Percentiles rank a stretch among this genome's conserved stretches.
Conservation (phyloP, 768 basidiomycete genomes). For the Exidia glandulosa region DNA sequence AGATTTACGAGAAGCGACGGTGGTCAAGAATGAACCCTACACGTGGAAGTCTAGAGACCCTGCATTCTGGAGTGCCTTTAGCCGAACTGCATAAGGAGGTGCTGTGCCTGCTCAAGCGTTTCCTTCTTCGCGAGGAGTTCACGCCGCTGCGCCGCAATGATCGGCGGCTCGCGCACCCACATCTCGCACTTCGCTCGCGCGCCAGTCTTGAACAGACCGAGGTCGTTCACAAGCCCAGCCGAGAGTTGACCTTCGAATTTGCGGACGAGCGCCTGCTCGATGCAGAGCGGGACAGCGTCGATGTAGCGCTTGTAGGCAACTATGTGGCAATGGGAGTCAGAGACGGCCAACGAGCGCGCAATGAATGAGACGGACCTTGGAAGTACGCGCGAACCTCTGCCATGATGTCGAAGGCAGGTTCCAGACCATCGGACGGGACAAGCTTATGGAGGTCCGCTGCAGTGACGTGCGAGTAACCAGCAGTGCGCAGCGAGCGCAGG, state of each 20-base stretch:
- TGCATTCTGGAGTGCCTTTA: no score
- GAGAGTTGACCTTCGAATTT: conserved; percentile 39
- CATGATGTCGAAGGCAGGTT: conserved; percentile 6
- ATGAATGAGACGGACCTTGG: conserved; percentile 1
- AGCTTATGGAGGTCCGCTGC: conserved; percentile 3
- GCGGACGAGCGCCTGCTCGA: conserved; percentile 45
- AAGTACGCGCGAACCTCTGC: conserved; percentile 6
- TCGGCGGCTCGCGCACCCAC: background rate
- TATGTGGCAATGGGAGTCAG: background rate
- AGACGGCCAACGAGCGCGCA: background rate
- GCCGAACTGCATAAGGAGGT: background rate
- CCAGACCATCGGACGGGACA: conserved; percentile 3
- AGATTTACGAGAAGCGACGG: no score
- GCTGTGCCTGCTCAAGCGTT: background rate
- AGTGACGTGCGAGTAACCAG: conserved; percentile 1
- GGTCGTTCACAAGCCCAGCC: conserved; percentile 31
- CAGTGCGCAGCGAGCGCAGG: no score
- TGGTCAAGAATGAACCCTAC: no score
- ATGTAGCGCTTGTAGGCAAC: conserved; percentile 50
- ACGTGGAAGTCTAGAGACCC: no score
- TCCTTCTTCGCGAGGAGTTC: background rate
- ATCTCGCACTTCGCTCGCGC: background rate
- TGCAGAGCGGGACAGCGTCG: conserved; percentile 44
- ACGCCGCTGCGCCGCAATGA: background rate
- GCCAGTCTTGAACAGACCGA: conserved; percentile 16